Evolutionary conservation across 208 protist species (phyloP), one percentile per base, ranked within the genome.

Genomic region (Leishmania turanica): DNA sequence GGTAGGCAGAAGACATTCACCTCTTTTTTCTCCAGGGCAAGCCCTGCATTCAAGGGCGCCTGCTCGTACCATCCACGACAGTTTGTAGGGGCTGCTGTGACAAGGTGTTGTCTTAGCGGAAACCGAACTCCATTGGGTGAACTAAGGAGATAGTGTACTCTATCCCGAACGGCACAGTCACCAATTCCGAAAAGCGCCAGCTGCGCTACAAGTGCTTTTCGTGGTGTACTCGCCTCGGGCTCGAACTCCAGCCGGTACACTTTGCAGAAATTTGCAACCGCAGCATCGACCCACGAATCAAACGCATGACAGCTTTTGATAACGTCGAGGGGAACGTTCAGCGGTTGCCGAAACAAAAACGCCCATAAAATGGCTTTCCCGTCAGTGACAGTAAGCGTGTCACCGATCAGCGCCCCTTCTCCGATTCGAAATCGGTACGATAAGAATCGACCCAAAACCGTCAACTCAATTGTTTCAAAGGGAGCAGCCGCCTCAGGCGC

Each of bases 1-100:
- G 94, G 94, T 80, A 89, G 82, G 49, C 89, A 93, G 72, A 91
- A 94, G 62, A 90, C 84, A 62, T 72, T 58, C 34, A 96, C 91
- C 54, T 87, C 83, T 34, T 85, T 84, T 65, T 88, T 89, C 47
- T 90, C 86, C 71, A 87, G n/a, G 47, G 84, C 42, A 45, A 85
- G 65, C 37, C 82, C 85, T 34, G 71, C 80, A 62, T 85, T 72
- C 24, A 92, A 72, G 53, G 87, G 88, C 45, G 91, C 89, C 40
- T 92, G 86, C 37, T 91, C 88, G 84, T 92, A 97, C 93, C 93
- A 97, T 49, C 93, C 93, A n/a, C 93, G 89, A 81, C 91, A 94
- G 54, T 71, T 82, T 1, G 89, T 96, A 34, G 88, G 87, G 60
- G 83, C 49, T 4, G 45, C 27, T 19, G 75, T 75, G 9, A 51